Evolutionary conservation across 2,329 filamentous ascomycete species (phyloP).

Genomic region (Xylariaceae sp.): DNA sequence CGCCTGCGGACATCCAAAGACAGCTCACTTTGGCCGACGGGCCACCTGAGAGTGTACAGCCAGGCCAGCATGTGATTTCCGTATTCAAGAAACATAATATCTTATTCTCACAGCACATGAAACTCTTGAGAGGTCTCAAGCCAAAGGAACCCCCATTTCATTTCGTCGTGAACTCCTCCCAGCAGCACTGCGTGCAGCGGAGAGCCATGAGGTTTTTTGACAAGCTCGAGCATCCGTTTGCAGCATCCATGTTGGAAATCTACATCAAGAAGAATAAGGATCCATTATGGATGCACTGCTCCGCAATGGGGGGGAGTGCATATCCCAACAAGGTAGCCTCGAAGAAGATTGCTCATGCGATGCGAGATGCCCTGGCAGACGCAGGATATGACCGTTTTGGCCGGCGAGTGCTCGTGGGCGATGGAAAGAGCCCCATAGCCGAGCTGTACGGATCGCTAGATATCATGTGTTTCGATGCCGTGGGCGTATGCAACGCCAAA

Average conservation of each 20-base stretch:
- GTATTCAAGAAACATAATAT: slow-evolving; percentile 45
- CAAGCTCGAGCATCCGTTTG: slow-evolving; percentile 26
- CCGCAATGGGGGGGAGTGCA: slow-evolving; percentile 7
- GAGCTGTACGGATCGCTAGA: slow-evolving; percentile 28
- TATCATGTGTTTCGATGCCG: slow-evolving; percentile 16
- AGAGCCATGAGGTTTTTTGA: slow-evolving; percentile 31
- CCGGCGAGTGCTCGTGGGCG: slow-evolving; percentile 15
- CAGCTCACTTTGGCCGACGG: neutral
- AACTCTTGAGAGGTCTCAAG: slow-evolving; percentile 9
- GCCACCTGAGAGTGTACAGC: slow-evolving; percentile 6
- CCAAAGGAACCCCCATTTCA: slow-evolving; percentile 16
- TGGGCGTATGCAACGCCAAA: slow-evolving; percentile 23
- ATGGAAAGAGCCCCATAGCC: slow-evolving; percentile 8
- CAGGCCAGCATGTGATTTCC: slow-evolving; percentile 18
- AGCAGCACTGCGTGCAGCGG: slow-evolving; percentile 28
- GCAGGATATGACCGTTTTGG: slow-evolving; percentile 30
- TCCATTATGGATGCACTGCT: slow-evolving; percentile 27
- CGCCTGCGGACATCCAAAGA: neutral
- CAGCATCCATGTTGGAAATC: slow-evolving; percentile 28
- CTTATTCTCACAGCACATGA: slow-evolving; percentile 15
- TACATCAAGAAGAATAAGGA: slow-evolving; percentile 29
- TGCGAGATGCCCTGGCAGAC: slow-evolving; percentile 28
- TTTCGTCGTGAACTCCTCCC: slow-evolving; percentile 11
- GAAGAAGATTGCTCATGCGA: slow-evolving; percentile 24
- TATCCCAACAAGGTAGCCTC: slow-evolving; percentile 22